Conservation (phyloP, 371 early-diverging fungal species). For the Globomyces sp. region DNA sequence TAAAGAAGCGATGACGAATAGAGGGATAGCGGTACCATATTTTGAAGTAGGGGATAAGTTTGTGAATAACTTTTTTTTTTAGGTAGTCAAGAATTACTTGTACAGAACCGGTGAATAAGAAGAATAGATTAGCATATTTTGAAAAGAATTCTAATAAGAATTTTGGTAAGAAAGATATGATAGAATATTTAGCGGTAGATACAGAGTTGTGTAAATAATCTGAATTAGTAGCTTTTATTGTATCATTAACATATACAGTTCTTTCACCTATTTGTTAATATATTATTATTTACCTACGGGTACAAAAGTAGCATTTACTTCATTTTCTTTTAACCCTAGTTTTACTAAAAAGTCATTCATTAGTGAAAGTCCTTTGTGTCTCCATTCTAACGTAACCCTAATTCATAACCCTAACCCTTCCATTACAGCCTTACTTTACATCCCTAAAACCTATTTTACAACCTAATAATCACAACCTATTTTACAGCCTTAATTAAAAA, state of each 20-base stretch:
- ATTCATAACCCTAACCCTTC: no score
- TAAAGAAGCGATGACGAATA: conserved; percentile 82
- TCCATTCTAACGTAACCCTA: no score
- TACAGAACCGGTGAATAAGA: conserved; percentile 74
- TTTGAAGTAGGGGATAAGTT: conserved; percentile 73
- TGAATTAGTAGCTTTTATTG: conserved; percentile 63
- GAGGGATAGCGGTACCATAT: conserved; percentile 90
- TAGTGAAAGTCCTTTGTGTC: neutral
- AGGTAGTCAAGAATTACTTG: conserved; percentile 49
- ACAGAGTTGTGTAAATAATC: conserved; percentile 75
- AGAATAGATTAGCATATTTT: conserved; percentile 84
- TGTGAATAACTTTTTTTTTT: conserved; percentile 28
- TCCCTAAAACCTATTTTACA: no score
- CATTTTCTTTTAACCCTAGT: neutral
- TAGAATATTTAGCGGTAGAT: conserved; percentile 81
- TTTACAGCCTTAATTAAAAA: no score
- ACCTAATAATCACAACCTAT: no score
- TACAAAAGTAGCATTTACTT: conserved; percentile 9
- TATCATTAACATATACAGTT: conserved; percentile 80
- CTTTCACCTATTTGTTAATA: conserved; percentile 38
- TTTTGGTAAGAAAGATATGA: conserved; percentile 79
- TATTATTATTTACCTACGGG: neutral
- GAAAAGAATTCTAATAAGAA: conserved; percentile 87
- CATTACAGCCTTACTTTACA: no score
- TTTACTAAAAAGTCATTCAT: conserved; percentile 13